Percentiles rank a stretch among this genome's conserved stretches.
Conservation (phyloP, 164 flowering plant species). For the Stephania cephalantha region DNA sequence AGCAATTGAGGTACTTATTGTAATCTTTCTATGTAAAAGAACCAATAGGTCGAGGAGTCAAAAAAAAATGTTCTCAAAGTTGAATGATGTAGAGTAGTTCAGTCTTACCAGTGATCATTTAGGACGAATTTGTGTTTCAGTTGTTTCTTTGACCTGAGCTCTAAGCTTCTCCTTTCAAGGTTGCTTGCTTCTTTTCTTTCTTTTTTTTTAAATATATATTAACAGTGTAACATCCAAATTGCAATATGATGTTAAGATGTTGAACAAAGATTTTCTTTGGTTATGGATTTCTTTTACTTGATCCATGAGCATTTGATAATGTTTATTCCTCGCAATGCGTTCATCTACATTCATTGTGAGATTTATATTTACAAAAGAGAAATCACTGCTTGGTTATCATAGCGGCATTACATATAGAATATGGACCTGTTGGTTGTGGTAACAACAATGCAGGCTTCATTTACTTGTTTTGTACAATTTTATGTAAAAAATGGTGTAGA, state of each 20-base stretch:
- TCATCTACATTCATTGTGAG: neutral
- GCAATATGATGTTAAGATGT: neutral
- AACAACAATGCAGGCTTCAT: neutral
- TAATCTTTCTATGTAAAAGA: conserved; percentile 4
- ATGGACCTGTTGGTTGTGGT: neutral
- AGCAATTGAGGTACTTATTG: conserved; percentile 15
- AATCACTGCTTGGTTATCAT: neutral
- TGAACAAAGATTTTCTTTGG: neutral
- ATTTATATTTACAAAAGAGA: too few relatives aligned
- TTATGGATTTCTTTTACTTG: neutral
- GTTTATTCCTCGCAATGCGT: neutral
- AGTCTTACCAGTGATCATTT: neutral
- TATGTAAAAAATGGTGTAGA: neutral
- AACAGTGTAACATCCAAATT: neutral
- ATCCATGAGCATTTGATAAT: neutral
- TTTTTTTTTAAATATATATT: neutral
- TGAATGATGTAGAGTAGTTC: neutral
- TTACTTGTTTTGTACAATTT: neutral
- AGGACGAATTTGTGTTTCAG: neutral
- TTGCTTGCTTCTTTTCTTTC: neutral
- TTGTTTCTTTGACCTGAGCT: neutral
- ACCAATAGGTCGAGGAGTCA: neutral
- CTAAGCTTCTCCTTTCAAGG: neutral
- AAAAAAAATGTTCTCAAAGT: neutral
- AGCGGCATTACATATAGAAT: neutral